Evolutionary conservation across 768 basidiomycete species (phyloP).

Genomic region (Termitomyces sp.): DNA sequence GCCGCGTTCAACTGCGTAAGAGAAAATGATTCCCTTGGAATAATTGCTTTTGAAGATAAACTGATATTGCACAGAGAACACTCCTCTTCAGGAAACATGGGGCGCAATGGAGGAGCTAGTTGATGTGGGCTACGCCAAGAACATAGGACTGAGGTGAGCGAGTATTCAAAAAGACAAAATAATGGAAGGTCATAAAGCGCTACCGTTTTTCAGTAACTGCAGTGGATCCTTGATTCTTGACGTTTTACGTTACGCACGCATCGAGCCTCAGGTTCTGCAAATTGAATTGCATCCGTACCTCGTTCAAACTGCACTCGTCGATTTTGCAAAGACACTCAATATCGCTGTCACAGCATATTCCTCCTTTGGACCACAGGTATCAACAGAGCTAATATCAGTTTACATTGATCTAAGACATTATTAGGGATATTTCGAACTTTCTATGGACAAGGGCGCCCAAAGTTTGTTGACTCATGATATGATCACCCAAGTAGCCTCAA

Average conservation of each 20-base stretch:
- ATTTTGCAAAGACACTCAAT: constrained; percentile 47
- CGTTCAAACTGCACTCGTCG: constrained; percentile 50
- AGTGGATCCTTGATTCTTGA: constrained; percentile 69
- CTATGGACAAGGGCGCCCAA: constrained; percentile 43
- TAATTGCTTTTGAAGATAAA: not conserved
- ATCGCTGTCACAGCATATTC: constrained; percentile 67
- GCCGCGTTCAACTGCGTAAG: constrained; percentile 59
- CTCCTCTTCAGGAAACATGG: constrained; percentile 82
- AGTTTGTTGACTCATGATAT: constrained; percentile 48
- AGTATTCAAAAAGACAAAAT: not conserved
- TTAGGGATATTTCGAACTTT: constrained; percentile 59
- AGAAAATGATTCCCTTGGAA: not conserved
- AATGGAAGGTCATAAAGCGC: not conserved
- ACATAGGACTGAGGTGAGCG: constrained; percentile 69
- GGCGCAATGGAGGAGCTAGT: constrained; percentile 74
- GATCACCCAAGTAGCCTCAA: constrained; percentile 38
- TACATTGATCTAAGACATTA: not conserved
- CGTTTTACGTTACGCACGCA: constrained; percentile 71
- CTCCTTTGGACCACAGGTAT: constrained; percentile 34
- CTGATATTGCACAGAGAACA: constrained; percentile 42
- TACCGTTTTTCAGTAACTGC: constrained; percentile 53
- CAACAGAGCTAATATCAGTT: not conserved
- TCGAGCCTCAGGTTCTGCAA: constrained; percentile 66
- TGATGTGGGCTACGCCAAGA: constrained; percentile 62
- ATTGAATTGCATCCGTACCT: constrained; percentile 70